Evolutionary conservation across 1,284 basidiomycete species (phyloP).

Genomic region (Ceratobasidium sp.): DNA sequence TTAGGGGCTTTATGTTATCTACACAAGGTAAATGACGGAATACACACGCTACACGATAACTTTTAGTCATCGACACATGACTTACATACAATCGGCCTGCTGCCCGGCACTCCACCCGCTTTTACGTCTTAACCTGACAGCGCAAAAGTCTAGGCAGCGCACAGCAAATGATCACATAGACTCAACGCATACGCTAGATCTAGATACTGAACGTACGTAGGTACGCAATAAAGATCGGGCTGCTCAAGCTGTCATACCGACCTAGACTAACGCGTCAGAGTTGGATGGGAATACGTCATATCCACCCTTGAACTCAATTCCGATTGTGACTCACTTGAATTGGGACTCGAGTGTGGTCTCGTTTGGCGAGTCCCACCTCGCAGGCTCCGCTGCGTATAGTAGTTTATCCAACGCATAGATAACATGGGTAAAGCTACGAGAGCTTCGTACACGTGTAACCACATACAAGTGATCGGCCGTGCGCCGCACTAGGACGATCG

Average conservation of each 20-base stretch:
- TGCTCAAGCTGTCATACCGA: no score
- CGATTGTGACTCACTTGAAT: not conserved
- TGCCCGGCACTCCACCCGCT: no score
- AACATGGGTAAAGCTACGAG: not conserved
- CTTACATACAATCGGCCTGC: not conserved
- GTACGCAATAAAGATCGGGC: not conserved
- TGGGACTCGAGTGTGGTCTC: not conserved
- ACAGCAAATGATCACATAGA: not conserved
- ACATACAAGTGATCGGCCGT: not conserved
- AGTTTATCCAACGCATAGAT: conserved; percentile 22
- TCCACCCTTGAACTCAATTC: not conserved
- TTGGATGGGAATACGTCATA: not conserved
- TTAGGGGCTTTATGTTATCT: not conserved
- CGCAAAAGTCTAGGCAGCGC: not conserved
- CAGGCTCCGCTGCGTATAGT: conserved; percentile 5
- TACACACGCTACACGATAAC: not conserved
- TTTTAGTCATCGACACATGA: not conserved
- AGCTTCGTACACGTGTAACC: conserved; percentile 8
- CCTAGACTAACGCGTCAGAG: not conserved
- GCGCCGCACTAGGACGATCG: not conserved
- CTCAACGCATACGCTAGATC: not conserved
- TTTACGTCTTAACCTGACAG: not conserved
- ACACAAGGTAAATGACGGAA: not conserved
- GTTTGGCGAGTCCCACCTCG: conserved; percentile 17
- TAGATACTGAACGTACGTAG: conserved; percentile 1